Evolutionary conservation across 2,329 filamentous ascomycete genomes (phyloP), one percentile per base, ranked within the genome.

Genomic region (Penicillium sp.): DNA sequence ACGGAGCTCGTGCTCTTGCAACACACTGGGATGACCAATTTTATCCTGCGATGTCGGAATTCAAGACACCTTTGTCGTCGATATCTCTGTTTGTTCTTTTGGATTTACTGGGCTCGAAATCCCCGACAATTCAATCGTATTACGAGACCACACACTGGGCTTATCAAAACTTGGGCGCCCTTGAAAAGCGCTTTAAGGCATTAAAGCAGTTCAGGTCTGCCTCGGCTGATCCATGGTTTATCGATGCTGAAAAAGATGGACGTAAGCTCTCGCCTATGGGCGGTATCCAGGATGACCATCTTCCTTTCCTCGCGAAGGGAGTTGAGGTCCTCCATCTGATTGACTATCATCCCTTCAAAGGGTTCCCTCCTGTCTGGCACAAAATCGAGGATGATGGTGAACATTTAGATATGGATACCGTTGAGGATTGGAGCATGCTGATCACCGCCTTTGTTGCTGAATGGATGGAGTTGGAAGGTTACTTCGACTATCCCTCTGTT

Each of bases 61-160:
- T 88, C 74, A 84, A 83, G 53, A 93, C 82, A 1, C 84, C 86
- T 0, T 78, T 97, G 2, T 82, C 86, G 29, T 86, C 90, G 34
- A 97, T 97, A 67, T 87, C 86, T 51, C 81, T 97, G 10, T 96
- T 97, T 69, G 80, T 97, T 8, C 84, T 97, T n/a, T 83, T 97
- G 29, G 94, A 97, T 70, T 81, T 97, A 8, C 84, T 97, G 0
- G 94, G 94, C 8, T 76, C 84, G 0, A 74, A 82, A 10, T 73
- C 83, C 39, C 91, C 92, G 0, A 76, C 66, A 0, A 81, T 99
- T 1, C 91, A 91, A 1, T 95, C 90, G 0, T 97, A 93, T 76
- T 97, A 95, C 70, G 81, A 86, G 55, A 88, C 87, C 1, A 97
- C 93, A 0, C 93, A 97, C 70, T 97, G 93, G 93, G 91, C 92